phyloP scores from a whole-genome alignment of 129 eudicot genomes.

The Solidago caesia region DNA sequence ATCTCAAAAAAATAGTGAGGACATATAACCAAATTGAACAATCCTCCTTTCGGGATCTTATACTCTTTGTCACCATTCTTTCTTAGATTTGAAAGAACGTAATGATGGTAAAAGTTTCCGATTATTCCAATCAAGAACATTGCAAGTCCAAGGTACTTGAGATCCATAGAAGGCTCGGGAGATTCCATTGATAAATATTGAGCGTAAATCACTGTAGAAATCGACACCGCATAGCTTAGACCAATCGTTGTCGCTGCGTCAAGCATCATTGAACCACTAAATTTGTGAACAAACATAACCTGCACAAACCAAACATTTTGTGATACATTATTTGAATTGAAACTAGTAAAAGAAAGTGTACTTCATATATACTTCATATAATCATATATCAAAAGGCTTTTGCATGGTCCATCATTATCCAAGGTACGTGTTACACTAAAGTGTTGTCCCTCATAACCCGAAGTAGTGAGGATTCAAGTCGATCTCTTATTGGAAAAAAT shows the following conservation, averaged over 20 bases:
- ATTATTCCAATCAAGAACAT: background rate
- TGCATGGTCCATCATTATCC: too few species aligned
- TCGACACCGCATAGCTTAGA: background rate
- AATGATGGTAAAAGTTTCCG: conserved; percentile 10
- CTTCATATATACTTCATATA: too few species aligned
- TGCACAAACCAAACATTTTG: background rate
- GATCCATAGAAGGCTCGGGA: background rate
- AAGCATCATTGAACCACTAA: background rate
- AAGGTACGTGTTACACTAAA: too few species aligned
- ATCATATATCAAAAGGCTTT: too few species aligned
- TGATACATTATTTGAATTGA: too few species aligned
- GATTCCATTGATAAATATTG: background rate
- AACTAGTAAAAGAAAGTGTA: too few species aligned
- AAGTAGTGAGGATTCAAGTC: too few species aligned
- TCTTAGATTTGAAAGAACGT: conserved; percentile 1
- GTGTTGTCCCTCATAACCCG: too few species aligned
- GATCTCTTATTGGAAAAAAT: too few species aligned
- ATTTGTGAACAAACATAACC: conserved; percentile 8
- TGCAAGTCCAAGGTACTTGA: background rate
- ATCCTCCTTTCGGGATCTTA: conserved; percentile 11
- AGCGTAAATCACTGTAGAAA: background rate
- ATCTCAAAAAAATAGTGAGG: conserved; percentile 11
- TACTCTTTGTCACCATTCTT: conserved; percentile 6
- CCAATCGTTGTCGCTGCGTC: background rate
- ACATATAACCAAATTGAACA: background rate